Evolutionary conservation across 1,284 basidiomycete genomes (phyloP).

Genomic region (Austroboletus rostrupii): DNA sequence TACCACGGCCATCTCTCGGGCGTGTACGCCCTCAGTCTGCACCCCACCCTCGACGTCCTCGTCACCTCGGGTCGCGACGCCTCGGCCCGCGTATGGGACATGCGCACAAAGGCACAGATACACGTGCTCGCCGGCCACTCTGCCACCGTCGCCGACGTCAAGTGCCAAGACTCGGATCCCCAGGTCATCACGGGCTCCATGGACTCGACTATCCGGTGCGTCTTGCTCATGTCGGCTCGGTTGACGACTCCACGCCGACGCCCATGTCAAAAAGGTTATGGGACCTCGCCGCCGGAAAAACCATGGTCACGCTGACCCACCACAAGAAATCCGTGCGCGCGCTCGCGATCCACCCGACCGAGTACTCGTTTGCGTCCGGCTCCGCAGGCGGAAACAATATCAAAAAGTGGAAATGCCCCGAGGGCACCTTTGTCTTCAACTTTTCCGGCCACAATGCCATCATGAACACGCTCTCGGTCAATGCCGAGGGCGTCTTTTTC

Average conservation of each 20-base stretch:
- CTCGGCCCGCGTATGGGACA: conserved; percentile 97
- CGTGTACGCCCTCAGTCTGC: conserved; percentile 86
- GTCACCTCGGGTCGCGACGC: conserved; percentile 95
- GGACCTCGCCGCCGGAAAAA: conserved; percentile 98
- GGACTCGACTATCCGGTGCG: conserved; percentile 91
- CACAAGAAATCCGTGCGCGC: conserved; percentile 98
- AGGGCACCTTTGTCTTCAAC: conserved; percentile 93
- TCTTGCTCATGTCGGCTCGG: conserved; percentile 2
- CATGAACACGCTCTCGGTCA: conserved; percentile 93
- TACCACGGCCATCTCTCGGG: conserved; percentile 98
- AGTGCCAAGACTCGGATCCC: conserved; percentile 94
- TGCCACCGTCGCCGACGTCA: conserved; percentile 90
- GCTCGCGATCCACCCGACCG: conserved; percentile 90
- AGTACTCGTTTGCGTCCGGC: conserved; percentile 93
- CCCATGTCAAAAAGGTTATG: conserved; percentile 73
- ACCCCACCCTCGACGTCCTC: conserved; percentile 93
- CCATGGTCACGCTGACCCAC: conserved; percentile 92
- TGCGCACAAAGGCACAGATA: conserved; percentile 95
- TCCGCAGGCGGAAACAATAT: conserved; percentile 97
- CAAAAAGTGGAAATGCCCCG: conserved; percentile 99
- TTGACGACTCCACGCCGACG: neutral
- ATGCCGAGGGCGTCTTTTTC: conserved; percentile 94
- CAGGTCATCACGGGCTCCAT: conserved; percentile 98
- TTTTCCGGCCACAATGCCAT: conserved; percentile 96
- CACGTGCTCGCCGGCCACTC: conserved; percentile 93